A percentile compares a stretch with the other conserved stretches of the same genome.
These are phyloP conservation scores for Fraxinus xanthoxyloides DNA, from an alignment of 305 asterid genomes.

Conservation along the genomic window DNA sequence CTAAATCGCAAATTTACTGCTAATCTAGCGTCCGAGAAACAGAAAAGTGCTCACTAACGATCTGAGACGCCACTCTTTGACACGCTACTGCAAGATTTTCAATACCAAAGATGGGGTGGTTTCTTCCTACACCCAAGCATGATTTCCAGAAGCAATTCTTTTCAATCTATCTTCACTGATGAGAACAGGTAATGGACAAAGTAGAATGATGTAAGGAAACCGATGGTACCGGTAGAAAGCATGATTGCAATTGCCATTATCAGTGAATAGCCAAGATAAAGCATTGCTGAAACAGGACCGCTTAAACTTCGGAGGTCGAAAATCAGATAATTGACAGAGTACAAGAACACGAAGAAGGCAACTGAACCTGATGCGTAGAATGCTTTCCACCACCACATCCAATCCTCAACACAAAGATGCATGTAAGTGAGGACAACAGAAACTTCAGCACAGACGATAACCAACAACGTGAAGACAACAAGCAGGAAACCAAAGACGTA, in stretches of 20 bases:
- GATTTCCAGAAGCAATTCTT: constrained; percentile 2
- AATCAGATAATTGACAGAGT: constrained; percentile 68
- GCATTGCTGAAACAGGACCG: constrained; percentile 73
- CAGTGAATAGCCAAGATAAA: constrained; percentile 72
- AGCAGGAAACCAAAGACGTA: constrained; percentile 78
- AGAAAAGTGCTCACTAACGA: constrained; percentile 6
- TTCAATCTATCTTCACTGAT: constrained; percentile 74
- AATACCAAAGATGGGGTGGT: not conserved
- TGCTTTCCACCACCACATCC: constrained; percentile 98
- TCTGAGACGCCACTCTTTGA: constrained; percentile 14
- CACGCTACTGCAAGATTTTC: constrained; percentile 24
- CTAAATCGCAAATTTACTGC: constrained; percentile 29
- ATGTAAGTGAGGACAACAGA: constrained; percentile 78
- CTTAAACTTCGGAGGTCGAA: constrained; percentile 79
- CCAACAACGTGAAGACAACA: constrained; percentile 54
- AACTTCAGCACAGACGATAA: constrained; percentile 76
- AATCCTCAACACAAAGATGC: constrained; percentile 87
- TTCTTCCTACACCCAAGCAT: constrained; percentile 1
- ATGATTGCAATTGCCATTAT: constrained; percentile 73
- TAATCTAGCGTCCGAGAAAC: constrained; percentile 20
- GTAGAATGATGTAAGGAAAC: constrained; percentile 70
- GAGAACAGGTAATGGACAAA: constrained; percentile 77
- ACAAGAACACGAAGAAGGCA: constrained; percentile 65
- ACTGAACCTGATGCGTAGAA: constrained; percentile 79
- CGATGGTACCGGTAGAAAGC: constrained; percentile 76